A percentile compares a stretch with the other conserved stretches of the same genome.
Conservation (phyloP, 202 grass and related monocot genomes). For the Saccharum hybrid region DNA sequence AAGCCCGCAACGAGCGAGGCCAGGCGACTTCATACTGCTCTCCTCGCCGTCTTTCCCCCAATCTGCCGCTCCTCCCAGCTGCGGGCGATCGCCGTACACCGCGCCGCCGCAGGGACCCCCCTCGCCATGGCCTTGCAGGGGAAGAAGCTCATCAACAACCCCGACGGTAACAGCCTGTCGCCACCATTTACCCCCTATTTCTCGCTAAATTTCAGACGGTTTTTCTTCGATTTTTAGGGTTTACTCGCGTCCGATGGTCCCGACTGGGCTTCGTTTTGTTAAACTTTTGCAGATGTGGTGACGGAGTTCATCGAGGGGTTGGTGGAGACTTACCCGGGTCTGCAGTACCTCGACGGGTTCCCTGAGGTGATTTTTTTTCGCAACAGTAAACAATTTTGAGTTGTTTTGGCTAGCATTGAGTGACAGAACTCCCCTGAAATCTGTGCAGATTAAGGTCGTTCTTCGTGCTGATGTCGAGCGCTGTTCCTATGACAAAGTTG, state of each 20-base stretch:
- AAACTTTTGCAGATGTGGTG: conserved; percentile 72
- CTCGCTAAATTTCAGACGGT: conserved; percentile 32
- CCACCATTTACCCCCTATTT: conserved; percentile 48
- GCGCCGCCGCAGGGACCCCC: background rate
- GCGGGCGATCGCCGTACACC: conserved; percentile 44
- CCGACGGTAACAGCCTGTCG: conserved; percentile 61
- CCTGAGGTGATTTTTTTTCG: conserved; percentile 66
- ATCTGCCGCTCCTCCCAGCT: conserved; percentile 35
- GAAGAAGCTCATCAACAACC: conserved; percentile 96
- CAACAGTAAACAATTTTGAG: conserved; percentile 12
- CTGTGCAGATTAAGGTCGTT: conserved; percentile 97
- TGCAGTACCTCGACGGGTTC: conserved; percentile 96
- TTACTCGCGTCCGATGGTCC: conserved; percentile 20
- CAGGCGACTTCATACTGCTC: conserved; percentile 44
- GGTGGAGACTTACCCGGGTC: conserved; percentile 94
- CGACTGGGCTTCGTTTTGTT: conserved; percentile 26
- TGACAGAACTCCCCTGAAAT: conserved; percentile 32
- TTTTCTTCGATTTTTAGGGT: conserved; percentile 44
- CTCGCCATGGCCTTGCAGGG: conserved; percentile 76
- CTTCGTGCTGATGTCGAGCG: conserved; percentile 83
- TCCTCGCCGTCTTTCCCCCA: conserved; percentile 29
- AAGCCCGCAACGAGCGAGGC: conserved; percentile 40
- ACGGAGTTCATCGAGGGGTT: conserved; percentile 97
- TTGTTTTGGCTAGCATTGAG: background rate
- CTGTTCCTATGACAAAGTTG: conserved; percentile 77